Percentiles rank a stretch among this genome's conserved stretches.
These are phyloP conservation scores for Corymbia maculata DNA, from an alignment of 345 rosid genomes.

Conservation along the genomic window DNA sequence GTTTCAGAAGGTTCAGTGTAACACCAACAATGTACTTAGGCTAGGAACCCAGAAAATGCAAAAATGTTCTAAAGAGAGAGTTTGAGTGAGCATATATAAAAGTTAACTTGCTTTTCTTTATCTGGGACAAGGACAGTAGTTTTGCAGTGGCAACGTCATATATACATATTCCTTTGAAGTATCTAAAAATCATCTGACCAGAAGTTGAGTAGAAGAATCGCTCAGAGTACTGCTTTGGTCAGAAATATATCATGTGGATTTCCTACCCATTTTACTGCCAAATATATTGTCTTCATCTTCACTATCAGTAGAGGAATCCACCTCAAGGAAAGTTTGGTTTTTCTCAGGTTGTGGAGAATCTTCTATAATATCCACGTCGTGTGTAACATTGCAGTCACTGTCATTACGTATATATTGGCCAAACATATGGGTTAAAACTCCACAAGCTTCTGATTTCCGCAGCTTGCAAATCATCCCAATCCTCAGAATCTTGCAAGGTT, in stretches of 20 bases:
- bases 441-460: neutral
- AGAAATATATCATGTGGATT: neutral
- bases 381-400: neutral
- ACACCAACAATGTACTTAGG: neutral
- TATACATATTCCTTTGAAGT: too few species aligned
- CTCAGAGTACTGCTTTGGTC: neutral
- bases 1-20: neutral
- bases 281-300: slow-evolving; percentile 9
- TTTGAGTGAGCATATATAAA: neutral
- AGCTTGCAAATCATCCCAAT: slow-evolving; percentile 54
- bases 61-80: neutral
- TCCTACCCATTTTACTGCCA: neutral
- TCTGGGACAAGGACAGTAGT: neutral
- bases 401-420: neutral
- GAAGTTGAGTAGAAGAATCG: too few species aligned
- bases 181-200: neutral
- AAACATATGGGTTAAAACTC: neutral
- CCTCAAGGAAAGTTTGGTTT: slow-evolving; percentile 22
- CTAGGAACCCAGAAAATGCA: neutral
- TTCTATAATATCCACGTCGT: slow-evolving; percentile 28
- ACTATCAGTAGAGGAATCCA: slow-evolving; percentile 50
- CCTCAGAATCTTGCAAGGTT: slow-evolving; percentile 53
- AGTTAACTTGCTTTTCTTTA: neutral
- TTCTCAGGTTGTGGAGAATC: slow-evolving; percentile 43
- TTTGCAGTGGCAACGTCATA: neutral